Evolutionary conservation across 2,329 filamentous ascomycete genomes (phyloP).

Genomic region (Phaeoacremonium minimum): DNA sequence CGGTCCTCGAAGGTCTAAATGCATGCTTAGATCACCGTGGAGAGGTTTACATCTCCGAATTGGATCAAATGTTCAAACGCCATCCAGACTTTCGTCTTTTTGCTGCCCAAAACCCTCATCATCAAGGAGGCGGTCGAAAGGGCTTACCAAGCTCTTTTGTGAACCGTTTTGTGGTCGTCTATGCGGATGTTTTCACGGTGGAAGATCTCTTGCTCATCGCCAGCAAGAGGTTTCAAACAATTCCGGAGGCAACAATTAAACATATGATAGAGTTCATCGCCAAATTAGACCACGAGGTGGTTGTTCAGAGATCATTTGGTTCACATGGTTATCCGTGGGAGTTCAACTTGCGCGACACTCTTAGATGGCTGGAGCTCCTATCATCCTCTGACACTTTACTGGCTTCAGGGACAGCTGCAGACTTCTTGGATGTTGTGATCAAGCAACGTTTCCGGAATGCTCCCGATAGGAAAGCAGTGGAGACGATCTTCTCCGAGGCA

Average conservation of each 20-base stretch:
- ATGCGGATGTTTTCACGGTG: slow-evolving; percentile 82
- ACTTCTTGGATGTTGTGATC: slow-evolving; percentile 80
- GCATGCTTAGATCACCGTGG: slow-evolving; percentile 95
- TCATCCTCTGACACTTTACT: slow-evolving; percentile 58
- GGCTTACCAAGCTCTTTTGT: slow-evolving; percentile 94
- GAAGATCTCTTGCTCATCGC: slow-evolving; percentile 83
- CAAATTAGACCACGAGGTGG: slow-evolving; percentile 68
- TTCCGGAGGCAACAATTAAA: slow-evolving; percentile 54
- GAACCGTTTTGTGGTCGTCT: slow-evolving; percentile 96
- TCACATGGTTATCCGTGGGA: slow-evolving; percentile 81
- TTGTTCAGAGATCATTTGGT: slow-evolving; percentile 54
- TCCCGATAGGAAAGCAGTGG: slow-evolving; percentile 62
- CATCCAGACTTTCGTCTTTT: slow-evolving; percentile 92
- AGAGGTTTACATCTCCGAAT: slow-evolving; percentile 90
- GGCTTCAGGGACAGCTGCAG: slow-evolving; percentile 53
- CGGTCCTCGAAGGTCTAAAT: slow-evolving; percentile 91
- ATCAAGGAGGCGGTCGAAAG: slow-evolving; percentile 93
- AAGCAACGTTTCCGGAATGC: slow-evolving; percentile 79
- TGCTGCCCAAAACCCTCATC: slow-evolving; percentile 94
- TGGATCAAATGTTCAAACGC: slow-evolving; percentile 88
- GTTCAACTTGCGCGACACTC: slow-evolving; percentile 86
- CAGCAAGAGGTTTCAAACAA: slow-evolving; percentile 65
- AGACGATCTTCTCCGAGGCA: slow-evolving; percentile 59
- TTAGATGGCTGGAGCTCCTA: slow-evolving; percentile 78
- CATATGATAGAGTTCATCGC: slow-evolving; percentile 78